phyloP scores from a whole-genome alignment of 2,329 filamentous ascomycete species.

The Sporothrix phasma region DNA sequence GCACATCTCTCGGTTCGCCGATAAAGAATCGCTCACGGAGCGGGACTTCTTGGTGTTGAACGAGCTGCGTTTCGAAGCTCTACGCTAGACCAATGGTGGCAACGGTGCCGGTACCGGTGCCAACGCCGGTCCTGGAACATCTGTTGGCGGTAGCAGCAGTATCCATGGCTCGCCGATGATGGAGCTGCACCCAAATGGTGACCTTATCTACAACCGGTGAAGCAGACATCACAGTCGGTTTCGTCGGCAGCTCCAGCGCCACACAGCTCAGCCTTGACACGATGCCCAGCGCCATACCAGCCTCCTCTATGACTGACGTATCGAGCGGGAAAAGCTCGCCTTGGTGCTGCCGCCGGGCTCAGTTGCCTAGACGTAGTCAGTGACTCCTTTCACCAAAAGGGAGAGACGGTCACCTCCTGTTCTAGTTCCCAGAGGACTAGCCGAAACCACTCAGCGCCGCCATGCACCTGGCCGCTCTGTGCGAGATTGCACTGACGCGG shows the following conservation, averaged over 20 bases:
- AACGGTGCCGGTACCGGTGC: neutral
- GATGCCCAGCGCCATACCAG: neutral
- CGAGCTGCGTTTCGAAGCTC: constrained; percentile 12
- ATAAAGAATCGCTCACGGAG: constrained; percentile 30
- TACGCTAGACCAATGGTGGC: neutral
- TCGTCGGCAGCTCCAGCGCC: neutral
- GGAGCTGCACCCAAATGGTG: neutral
- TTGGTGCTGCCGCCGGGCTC: neutral
- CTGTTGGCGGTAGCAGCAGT: neutral
- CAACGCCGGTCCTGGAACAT: too few relatives aligned
- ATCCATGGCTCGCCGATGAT: neutral
- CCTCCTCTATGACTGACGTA: neutral
- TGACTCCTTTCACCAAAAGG: neutral
- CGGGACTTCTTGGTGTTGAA: constrained; percentile 26
- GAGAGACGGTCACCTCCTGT: too few relatives aligned
- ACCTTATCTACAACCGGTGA: neutral
- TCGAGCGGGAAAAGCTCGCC: constrained; percentile 4
- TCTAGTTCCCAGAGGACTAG: too few relatives aligned
- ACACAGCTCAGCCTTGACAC: neutral
- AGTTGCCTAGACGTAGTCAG: neutral
- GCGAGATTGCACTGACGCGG: too few relatives aligned
- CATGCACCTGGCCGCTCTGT: neutral
- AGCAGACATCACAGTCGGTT: neutral
- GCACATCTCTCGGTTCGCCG: constrained; percentile 30
- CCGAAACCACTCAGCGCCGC: neutral